Evolutionary conservation across 805 yeast genomes (phyloP), one percentile per base, ranked within the genome.

Genomic region (Candida easanensis): DNA sequence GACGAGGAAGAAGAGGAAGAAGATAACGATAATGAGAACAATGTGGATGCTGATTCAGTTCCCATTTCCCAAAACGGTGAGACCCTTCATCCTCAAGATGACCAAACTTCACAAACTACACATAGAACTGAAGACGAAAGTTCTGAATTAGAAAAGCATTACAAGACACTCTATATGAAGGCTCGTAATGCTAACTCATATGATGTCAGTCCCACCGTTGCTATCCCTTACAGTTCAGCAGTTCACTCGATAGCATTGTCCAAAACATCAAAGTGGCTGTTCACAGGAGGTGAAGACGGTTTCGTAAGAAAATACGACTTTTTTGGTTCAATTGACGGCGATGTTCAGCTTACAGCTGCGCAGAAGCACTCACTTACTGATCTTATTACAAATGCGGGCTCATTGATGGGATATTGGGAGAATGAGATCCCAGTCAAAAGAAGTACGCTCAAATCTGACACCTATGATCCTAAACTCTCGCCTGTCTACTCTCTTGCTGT

Each of bases 211-310:
- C 98, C 99, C 0, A 76, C 84, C 10, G 95, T 85, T 17, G 97
- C 97, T 2, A 82, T 90, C 10, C 91, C 96, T 1, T 88, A 87
- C 54, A 74, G 88, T 1, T 67, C 87, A 1, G 82, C 85, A 21
- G 83, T 93, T 25, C 88, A 88, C 63, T 76, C 93, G 3, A 53
- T 91, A 27, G 83, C 90, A 2, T 68, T 88, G 36, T 77, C 95
- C 1, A 79, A 77, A 54, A 95, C 95, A 5, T 82, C 89, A 33
- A 82, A 82, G 57, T 90, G 89, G 84, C 70, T 93, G 31, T 84
- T 90, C 55, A 83, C 96, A 1, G 99, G 99, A 17, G 98, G 98
- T 9, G 91, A 85, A 51, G 99, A 93, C 63, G 99, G 99, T 4
- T 87, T 81, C 55, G 85, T 93, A 26, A 71, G 99, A 37, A 89